Conservation (phyloP, 2,329 filamentous ascomycete species). For the Aspergillus novoparasiticus region DNA sequence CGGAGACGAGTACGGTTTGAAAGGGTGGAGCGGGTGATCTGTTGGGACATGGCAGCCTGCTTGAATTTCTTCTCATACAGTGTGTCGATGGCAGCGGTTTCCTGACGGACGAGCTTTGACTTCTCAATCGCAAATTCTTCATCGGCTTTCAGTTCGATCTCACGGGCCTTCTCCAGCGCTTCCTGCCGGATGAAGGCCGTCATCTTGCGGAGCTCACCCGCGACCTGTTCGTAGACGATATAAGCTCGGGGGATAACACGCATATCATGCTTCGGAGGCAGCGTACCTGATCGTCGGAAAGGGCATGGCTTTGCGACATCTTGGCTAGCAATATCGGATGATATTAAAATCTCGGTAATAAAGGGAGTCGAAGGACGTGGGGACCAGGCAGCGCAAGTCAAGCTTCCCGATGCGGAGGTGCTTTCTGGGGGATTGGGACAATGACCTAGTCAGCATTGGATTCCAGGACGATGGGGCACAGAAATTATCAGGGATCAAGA, state of each 20-base stretch:
- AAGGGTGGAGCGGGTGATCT: conserved; percentile 95
- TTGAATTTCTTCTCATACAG: conserved; percentile 99
- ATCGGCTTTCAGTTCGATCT: conserved; percentile 98
- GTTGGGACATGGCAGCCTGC: conserved; percentile 96
- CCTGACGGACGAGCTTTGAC: conserved; percentile 94
- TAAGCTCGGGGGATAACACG: conserved; percentile 25
- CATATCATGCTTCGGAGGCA: background rate
- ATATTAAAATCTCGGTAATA: conserved; percentile 8
- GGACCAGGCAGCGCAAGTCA: conserved; percentile 17
- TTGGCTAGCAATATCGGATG: conserved; percentile 47
- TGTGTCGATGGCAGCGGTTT: conserved; percentile 88
- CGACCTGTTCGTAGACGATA: conserved; percentile 64
- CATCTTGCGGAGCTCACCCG: conserved; percentile 99
- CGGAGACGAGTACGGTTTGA: conserved; percentile 94
- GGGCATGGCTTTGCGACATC: conserved; percentile 91
- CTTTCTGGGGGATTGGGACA: conserved; percentile 13
- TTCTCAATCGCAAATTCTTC: conserved; percentile 99
- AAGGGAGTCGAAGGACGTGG: conserved; percentile 15
- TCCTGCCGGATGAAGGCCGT: conserved; percentile 99
- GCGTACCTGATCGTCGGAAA: conserved; percentile 93
- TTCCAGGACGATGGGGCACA: background rate
- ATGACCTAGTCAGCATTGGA: conserved; percentile 19
- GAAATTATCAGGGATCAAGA: background rate
- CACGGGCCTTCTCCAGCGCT: conserved; percentile 92
- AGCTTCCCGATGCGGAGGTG: conserved; percentile 25